Base-by-base conservation (phyloP, 169 alveolate species). In the Toxoplasma gondii region DNA sequence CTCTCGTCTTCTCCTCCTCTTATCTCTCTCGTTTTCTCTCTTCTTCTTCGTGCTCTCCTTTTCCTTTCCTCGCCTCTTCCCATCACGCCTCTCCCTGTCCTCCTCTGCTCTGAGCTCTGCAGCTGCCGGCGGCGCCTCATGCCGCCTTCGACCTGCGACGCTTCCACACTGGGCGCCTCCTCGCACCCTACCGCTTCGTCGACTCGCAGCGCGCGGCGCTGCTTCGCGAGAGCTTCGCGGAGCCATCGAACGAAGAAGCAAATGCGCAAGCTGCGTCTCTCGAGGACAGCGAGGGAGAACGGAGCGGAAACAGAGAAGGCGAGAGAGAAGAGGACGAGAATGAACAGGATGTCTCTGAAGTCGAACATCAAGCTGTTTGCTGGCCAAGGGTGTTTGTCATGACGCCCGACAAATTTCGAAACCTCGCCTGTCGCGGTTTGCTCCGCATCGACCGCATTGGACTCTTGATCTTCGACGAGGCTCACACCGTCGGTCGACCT, bases 391-490 rank as follows among this genome's bases (percentile, higher is more conserved):
- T 69, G 16, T 69, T 69, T 69, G 38, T 69, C 82, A 69, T 69
- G 82, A 69, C 82, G 34, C 82, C 82, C 16, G 82, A 69, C 17
- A 69, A 69, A 34, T 69, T 69, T 69, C 82, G 82, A 17, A 69
- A 69, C 17, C 82, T 69, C 39, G 82, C 82, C 39, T 69, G n/a
- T 69, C 82, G 82, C 2, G 82, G 82, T 5, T 69, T 31, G 34
- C 82, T 69, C 39, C 82, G 82, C 39, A 69, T 69, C 43, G 82
- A 69, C 39, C 82, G 82, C 82, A 17, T 69, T 34, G 82, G 82
- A 7, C 82, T 69, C 82, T 17, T 69, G 82, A 34, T 69, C 82
- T 69, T 69, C 82, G 82, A 69, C 39, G 82, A 69, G 38, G 82
- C 82, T 12, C 82, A 69, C 19, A 7, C 16, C 17, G 38, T 29